A percentile compares a stretch with the other conserved stretches of the same genome.
Conservation (phyloP, 2,329 filamentous ascomycete genomes). For the Neodidymelliopsis sp. region DNA sequence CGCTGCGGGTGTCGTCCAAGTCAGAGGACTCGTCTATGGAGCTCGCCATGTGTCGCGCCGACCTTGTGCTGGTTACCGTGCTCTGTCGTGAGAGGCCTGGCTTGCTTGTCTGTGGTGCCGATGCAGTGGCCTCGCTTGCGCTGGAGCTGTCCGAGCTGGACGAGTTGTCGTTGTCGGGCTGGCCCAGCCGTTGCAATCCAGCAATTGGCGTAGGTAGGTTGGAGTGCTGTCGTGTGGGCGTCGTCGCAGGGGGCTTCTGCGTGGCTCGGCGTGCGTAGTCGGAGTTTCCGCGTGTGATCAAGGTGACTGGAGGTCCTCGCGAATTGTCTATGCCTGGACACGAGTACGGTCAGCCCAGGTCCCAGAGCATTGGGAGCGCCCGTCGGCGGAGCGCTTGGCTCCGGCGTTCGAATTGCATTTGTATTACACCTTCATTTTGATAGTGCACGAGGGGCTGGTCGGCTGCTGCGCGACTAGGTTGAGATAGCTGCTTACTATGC, state of each 20-base stretch:
- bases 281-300: constrained; percentile 54
- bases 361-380: constrained; percentile 2
- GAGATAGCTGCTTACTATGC: constrained; percentile 14
- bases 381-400: neutral
- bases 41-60: constrained; percentile 38
- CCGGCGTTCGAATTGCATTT: neutral
- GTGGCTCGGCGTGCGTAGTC: constrained; percentile 44
- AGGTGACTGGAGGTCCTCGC: constrained; percentile 59
- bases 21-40: constrained; percentile 40
- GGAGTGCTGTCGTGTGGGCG: constrained; percentile 13
- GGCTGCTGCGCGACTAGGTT: constrained; percentile 3
- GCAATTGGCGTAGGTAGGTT: constrained; percentile 14
- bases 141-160: constrained; percentile 23
- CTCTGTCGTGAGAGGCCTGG: constrained; percentile 27
- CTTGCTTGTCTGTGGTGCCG: constrained; percentile 25
- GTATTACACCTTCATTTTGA: constrained; percentile 1
- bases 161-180: constrained; percentile 30
- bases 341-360: constrained; percentile 8
- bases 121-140: constrained; percentile 20
- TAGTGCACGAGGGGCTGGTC: constrained; percentile 1
- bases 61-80: constrained; percentile 29
- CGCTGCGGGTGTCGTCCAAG: constrained; percentile 38
- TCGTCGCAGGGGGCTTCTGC: constrained; percentile 31
- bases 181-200: constrained; percentile 25
- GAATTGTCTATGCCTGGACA: constrained; percentile 55